Evolutionary conservation across 371 early-diverging fungal genomes (phyloP).

Genomic region (Mortierella sp.): DNA sequence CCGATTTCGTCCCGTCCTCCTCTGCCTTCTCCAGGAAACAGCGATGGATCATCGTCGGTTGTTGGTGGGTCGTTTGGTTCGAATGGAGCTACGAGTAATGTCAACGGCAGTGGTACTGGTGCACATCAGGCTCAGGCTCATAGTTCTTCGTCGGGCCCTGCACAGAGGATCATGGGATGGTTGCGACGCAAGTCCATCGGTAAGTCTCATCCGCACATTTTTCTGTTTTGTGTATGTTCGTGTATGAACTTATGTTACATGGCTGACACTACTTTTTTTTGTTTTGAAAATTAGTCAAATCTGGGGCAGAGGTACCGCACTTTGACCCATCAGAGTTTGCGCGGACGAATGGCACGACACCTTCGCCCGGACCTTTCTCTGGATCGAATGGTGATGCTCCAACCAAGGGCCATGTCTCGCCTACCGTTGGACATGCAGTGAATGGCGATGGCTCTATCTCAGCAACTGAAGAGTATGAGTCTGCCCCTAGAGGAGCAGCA

Average conservation of each 20-base stretch:
- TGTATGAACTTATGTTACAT: background rate
- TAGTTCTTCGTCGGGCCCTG: conserved; percentile 57
- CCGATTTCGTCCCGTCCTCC: conserved; percentile 41
- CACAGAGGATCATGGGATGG: conserved; percentile 80
- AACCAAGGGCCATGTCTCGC: background rate
- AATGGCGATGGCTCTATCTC: conserved; percentile 18
- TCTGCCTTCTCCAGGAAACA: conserved; percentile 20
- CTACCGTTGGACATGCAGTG: background rate
- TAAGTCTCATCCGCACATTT: conserved; percentile 38
- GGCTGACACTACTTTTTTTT: background rate
- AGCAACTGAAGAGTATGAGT: conserved; percentile 17
- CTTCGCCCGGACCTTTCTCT: background rate
- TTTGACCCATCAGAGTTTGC: conserved; percentile 32
- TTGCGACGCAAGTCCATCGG: conserved; percentile 72
- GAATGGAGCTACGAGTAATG: background rate
- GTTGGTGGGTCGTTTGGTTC: background rate
- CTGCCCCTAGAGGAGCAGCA: conserved; percentile 1
- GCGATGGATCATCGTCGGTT: background rate
- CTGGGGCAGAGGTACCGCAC: conserved; percentile 21
- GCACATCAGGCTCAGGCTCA: background rate
- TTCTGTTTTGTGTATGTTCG: background rate
- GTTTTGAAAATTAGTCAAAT: conserved; percentile 29
- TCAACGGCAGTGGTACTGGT: background rate
- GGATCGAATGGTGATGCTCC: background rate
- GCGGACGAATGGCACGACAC: conserved; percentile 11